A percentile compares a stretch with the other conserved stretches of the same genome.
Evolutionary conservation across 257 asterid genomes (phyloP).

Genomic region (Penstemon newberryi): DNA sequence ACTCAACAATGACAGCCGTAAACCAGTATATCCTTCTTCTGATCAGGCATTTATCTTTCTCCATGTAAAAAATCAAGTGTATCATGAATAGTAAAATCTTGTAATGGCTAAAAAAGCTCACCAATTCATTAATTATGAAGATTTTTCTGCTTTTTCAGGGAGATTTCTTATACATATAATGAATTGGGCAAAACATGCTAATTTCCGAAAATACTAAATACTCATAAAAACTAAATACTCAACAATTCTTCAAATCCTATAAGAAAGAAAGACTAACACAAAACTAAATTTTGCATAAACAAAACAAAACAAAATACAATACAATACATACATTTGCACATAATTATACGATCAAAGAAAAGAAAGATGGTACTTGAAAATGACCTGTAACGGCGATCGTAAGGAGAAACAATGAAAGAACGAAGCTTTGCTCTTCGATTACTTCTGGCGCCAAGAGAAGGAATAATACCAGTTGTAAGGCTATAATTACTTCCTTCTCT

Average conservation of each 20-base stretch:
- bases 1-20: no score
- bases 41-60: no score
- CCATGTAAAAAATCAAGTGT: no score
- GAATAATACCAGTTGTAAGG: conserved; percentile 59
- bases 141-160: no score
- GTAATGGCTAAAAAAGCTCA: no score
- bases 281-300: neutral
- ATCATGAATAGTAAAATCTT: no score
- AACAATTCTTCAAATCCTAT: neutral
- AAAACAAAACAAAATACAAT: neutral
- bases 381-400: conserved; percentile 64
- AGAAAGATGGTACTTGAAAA: neutral
- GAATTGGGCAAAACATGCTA: no score
- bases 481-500: conserved; percentile 61
- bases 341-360: neutral
- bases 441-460: conserved; percentile 69
- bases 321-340: neutral
- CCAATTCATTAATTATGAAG: no score
- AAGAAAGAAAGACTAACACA: neutral
- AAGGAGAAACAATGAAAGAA: conserved; percentile 49
- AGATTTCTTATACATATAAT: no score
- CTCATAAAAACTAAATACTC: no score
- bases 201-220: no score
- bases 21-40: no score
- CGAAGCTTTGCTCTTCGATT: conserved; percentile 54